Base-by-base conservation (phyloP, 768 basidiomycete genomes). In the Dentipellis fragilis region DNA sequence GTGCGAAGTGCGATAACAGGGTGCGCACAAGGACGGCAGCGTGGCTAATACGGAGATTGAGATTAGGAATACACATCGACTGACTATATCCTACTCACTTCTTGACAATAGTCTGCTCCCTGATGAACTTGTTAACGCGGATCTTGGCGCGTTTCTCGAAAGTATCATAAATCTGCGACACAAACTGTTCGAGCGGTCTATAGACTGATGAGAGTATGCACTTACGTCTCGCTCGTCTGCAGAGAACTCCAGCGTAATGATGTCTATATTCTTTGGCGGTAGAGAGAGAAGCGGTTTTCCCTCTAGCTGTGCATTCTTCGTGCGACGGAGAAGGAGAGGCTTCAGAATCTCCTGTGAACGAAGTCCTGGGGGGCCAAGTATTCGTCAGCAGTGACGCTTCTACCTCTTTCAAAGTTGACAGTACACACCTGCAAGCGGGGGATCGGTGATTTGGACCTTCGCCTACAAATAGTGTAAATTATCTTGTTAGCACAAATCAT, bases 291-390 rank as follows among this genome's bases (percentile, higher is more conserved):
- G 75, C 2, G 83, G 84, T 58, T 82, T 71, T 1, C 88, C 88
- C 61, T 91, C 87, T 36, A 80, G 64, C 42, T 67, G 63, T 0
- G 84, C 78, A 57, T 84, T 72, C 64, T 91, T 91, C 23, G 83
- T 89, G 3, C 90, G 75, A 4, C 89, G 77, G n/a, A 92, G 72
- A 22, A 89, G 67, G 52, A 86, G 69, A 1, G 83, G 79, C 56
- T 80, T 78, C 47, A 91, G 70, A 42, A 90, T 79, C 10, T 79
- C 77, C 62, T 85, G 87, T 0, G 85, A 84, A 12, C 86, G 78
- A 35, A 76, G 68, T 4, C 81, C 81, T 66, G 17, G 14, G 16
- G n/a, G 17, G 3, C 29, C 3, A 29, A 29, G 6, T 3, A n/a
- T 10, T n/a, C n/a, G 16, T 45, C 6, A 45, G 16, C 0, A 19